Percentiles rank a stretch among this genome's conserved stretches.
Evolutionary conservation across 495 filamentous ascomycete genomes (phyloP).

Genomic region (Tuber borchii): DNA sequence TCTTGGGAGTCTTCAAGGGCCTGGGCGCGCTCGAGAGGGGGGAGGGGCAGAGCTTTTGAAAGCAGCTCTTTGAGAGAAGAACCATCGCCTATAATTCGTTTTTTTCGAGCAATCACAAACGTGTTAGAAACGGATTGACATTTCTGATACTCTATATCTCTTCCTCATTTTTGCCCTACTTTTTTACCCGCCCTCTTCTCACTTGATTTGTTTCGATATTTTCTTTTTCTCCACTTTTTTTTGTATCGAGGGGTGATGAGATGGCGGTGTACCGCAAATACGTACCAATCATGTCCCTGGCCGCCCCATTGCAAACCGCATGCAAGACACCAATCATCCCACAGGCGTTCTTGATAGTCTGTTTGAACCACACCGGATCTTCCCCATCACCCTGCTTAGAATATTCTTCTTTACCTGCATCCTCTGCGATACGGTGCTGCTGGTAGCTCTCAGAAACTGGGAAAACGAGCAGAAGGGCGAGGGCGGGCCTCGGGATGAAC

Average conservation of each 20-base stretch:
- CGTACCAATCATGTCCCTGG: constrained; percentile 48
- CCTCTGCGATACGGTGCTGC: constrained; percentile 57
- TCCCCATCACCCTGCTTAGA: constrained; percentile 45
- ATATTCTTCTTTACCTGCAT: constrained; percentile 50
- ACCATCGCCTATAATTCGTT: constrained; percentile 25
- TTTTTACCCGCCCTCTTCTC: background rate
- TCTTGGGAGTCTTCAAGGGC: constrained; percentile 65
- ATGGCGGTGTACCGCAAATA: constrained; percentile 8
- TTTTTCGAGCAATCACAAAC: constrained; percentile 34
- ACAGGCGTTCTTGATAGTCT: constrained; percentile 84
- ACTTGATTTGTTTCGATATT: background rate
- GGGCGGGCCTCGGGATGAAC: constrained; percentile 74
- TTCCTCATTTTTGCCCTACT: constrained; percentile 2
- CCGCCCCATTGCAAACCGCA: constrained; percentile 59
- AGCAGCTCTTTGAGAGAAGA: constrained; percentile 40
- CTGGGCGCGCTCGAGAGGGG: constrained; percentile 56
- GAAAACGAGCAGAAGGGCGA: constrained; percentile 78
- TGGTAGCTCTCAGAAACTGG: constrained; percentile 69
- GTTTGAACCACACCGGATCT: constrained; percentile 79
- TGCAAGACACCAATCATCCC: constrained; percentile 79
- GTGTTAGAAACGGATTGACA: constrained; percentile 16
- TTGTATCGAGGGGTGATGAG: background rate
- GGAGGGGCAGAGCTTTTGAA: constrained; percentile 44
- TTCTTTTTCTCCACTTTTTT: constrained; percentile 13
- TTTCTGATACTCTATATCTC: constrained; percentile 1